Evolutionary conservation across 371 early-diverging fungal species (phyloP).

Genomic region (Mucor mucedo): DNA sequence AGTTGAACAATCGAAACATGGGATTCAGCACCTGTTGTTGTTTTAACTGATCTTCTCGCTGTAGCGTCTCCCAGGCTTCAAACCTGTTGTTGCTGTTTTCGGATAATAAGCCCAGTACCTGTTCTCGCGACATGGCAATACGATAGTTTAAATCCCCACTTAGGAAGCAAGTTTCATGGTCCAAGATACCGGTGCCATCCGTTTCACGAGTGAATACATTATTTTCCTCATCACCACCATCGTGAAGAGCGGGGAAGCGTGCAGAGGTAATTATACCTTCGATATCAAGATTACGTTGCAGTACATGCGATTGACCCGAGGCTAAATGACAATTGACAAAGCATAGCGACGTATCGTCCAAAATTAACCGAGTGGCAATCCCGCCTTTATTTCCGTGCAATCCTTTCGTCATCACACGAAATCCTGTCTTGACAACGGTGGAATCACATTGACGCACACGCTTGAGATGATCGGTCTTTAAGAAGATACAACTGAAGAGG

Average conservation of each 20-base stretch:
- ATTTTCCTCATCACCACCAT: too few relatives aligned
- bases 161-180: slow-evolving; percentile 79
- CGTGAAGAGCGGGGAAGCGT: slow-evolving; percentile 28
- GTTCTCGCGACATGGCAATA: slow-evolving; percentile 64
- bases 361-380: slow-evolving; percentile 67
- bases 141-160: slow-evolving; percentile 90
- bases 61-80: slow-evolving; percentile 36
- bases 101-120: slow-evolving; percentile 54
- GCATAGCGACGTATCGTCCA: slow-evolving; percentile 76
- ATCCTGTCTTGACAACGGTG: slow-evolving; percentile 78
- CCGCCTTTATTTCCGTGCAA: slow-evolving; percentile 91
- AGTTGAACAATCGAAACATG: slow-evolving; percentile 62
- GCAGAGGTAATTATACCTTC: slow-evolving; percentile 65
- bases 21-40: slow-evolving; percentile 58
- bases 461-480: slow-evolving; percentile 47
- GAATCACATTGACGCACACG: slow-evolving; percentile 33
- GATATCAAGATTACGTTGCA: slow-evolving; percentile 71
- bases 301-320: slow-evolving; percentile 72
- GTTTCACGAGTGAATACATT: slow-evolving; percentile 56
- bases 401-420: slow-evolving; percentile 67
- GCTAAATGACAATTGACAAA: slow-evolving; percentile 85
- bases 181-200: slow-evolving; percentile 71
- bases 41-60: slow-evolving; percentile 70
- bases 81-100: slow-evolving; percentile 20
- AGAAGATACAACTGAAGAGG: slow-evolving; percentile 77